Evolutionary conservation across 2,329 filamentous ascomycete species (phyloP).

Genomic region (Pseudogymnoascus sp.): DNA sequence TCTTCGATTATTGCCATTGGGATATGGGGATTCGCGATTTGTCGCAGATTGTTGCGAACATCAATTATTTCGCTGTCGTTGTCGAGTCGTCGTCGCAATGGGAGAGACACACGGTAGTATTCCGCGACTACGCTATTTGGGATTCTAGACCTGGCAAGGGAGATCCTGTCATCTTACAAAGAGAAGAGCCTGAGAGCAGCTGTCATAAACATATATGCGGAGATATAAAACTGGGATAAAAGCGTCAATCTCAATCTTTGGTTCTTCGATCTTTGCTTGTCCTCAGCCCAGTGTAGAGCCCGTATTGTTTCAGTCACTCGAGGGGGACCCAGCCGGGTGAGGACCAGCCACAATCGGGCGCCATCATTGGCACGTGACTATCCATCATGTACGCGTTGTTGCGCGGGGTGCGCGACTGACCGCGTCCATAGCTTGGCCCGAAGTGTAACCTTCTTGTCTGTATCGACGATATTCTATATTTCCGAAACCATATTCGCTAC

Average conservation of each 20-base stretch:
- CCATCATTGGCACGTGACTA: neutral
- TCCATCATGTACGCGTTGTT: neutral
- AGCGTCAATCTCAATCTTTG: neutral
- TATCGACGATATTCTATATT: neutral
- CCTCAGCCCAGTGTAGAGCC: neutral
- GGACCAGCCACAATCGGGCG: neutral
- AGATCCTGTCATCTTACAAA: neutral
- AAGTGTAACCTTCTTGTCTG: constrained; percentile 1
- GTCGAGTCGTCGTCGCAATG: neutral
- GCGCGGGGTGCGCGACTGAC: neutral
- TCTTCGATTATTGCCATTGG: constrained; percentile 1
- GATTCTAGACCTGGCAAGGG: neutral
- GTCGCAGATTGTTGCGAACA: neutral
- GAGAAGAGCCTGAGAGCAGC: neutral
- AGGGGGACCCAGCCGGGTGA: neutral
- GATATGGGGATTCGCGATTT: neutral
- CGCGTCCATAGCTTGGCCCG: neutral
- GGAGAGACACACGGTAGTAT: neutral
- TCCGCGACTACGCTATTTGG: neutral
- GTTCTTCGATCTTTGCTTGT: neutral
- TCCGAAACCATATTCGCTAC: neutral
- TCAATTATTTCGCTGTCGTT: neutral
- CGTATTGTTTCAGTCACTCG: neutral
- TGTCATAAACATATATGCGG: neutral
- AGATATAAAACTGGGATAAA: neutral